A percentile compares a stretch with the other conserved stretches of the same genome.
phyloP scores from a whole-genome alignment of 306 rosid genomes.

The Lagenaria siceraria region DNA sequence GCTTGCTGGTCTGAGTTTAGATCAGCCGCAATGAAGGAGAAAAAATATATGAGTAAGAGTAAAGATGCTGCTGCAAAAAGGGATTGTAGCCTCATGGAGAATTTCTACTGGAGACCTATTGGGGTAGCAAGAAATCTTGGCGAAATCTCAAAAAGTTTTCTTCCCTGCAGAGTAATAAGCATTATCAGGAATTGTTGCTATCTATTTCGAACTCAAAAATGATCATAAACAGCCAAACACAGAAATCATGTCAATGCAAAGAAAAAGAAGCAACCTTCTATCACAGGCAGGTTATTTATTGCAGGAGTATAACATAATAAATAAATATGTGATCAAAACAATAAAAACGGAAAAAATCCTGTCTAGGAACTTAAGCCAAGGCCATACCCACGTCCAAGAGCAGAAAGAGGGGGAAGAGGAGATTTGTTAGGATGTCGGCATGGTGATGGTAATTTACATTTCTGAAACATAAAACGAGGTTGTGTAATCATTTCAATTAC shows the following conservation, averaged over 20 bases:
- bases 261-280: neutral
- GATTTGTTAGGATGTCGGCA: neutral
- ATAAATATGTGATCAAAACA: neutral
- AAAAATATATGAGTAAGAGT: constrained; percentile 22
- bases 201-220: neutral
- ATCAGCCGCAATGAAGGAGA: constrained; percentile 31
- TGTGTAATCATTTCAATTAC: neutral
- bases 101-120: constrained; percentile 14
- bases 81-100: constrained; percentile 36
- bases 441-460: neutral
- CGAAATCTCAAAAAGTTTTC: constrained; percentile 18
- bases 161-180: constrained; percentile 31
- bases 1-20: constrained; percentile 66
- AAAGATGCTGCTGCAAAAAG: constrained; percentile 14
- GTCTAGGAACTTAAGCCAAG: neutral
- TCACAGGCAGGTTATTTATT: neutral
- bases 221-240: neutral
- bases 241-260: neutral
- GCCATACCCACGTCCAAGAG: neutral
- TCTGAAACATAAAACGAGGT: neutral
- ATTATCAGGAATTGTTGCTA: neutral
- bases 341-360: neutral
- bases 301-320: neutral
- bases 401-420: neutral
- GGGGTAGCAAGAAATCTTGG: constrained; percentile 4